Evolutionary conservation across 2,329 filamentous ascomycete species (phyloP).

Genomic region (Aspergillus transmontanensis): DNA sequence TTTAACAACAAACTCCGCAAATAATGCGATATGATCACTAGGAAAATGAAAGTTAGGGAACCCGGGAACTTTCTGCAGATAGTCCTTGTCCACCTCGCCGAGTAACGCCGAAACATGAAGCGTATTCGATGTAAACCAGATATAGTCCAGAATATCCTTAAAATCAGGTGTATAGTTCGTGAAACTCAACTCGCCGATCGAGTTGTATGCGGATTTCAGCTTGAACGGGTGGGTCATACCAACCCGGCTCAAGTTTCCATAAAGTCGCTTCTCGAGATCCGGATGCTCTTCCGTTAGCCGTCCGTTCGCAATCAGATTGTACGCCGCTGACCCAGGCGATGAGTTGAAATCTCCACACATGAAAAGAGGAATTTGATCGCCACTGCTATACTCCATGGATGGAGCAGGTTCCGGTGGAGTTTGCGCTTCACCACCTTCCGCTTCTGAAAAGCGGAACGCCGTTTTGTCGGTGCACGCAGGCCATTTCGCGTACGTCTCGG

Average conservation of each 20-base stretch:
- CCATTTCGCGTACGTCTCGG: slow-evolving; percentile 80
- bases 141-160: slow-evolving; percentile 89
- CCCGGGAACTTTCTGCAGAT: slow-evolving; percentile 82
- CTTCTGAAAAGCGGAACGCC: slow-evolving; percentile 54
- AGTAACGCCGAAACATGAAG: slow-evolving; percentile 82
- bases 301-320: slow-evolving; percentile 83
- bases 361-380: slow-evolving; percentile 84
- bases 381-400: slow-evolving; percentile 82
- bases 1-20: slow-evolving; percentile 89
- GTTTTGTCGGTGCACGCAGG: slow-evolving; percentile 80
- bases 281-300: slow-evolving; percentile 75
- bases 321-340: slow-evolving; percentile 80
- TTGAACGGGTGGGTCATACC: slow-evolving; percentile 95
- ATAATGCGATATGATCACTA: slow-evolving; percentile 86
- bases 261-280: slow-evolving; percentile 78
- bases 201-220: slow-evolving; percentile 84
- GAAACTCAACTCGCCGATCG: slow-evolving; percentile 83
- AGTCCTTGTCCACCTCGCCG: slow-evolving; percentile 81
- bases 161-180: slow-evolving; percentile 98
- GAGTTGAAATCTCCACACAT: slow-evolving; percentile 98
- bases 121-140: slow-evolving; percentile 94
- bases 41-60: slow-evolving; percentile 96
- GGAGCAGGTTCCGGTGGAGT: slow-evolving; percentile 66
- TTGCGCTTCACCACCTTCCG: slow-evolving; percentile 48
- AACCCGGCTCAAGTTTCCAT: slow-evolving; percentile 88